A percentile compares a stretch with the other conserved stretches of the same genome.
Conservation (phyloP, 1,284 basidiomycete genomes). For the Irpex sp. region DNA sequence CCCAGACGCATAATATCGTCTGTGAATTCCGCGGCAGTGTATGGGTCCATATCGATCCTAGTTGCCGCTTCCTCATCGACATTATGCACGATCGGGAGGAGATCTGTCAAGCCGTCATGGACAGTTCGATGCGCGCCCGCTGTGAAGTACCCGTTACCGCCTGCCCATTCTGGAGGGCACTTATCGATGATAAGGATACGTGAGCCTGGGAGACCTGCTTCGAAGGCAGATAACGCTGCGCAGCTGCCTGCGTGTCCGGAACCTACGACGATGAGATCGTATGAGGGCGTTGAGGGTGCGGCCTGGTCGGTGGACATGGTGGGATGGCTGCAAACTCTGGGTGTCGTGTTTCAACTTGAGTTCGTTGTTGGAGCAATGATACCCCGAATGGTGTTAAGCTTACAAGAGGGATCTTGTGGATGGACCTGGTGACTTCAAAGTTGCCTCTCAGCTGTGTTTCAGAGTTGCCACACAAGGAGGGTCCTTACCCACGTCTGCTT, state of each 20-base stretch:
- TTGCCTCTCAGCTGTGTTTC: no score
- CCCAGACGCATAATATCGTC: constrained; percentile 57
- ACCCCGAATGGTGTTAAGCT: no score
- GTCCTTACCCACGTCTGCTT: no score
- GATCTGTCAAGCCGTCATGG: constrained; percentile 51
- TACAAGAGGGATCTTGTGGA: no score
- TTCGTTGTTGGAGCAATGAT: no score
- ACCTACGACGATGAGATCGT: constrained; percentile 58
- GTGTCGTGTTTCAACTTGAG: background rate
- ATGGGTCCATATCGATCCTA: constrained; percentile 53
- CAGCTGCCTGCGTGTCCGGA: constrained; percentile 64
- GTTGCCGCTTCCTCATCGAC: constrained; percentile 36
- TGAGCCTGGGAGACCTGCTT: constrained; percentile 42
- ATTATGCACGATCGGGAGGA: constrained; percentile 49
- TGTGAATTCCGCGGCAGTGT: constrained; percentile 48
- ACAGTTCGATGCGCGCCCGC: constrained; percentile 60
- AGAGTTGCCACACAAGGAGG: no score
- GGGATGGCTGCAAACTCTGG: background rate
- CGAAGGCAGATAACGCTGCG: constrained; percentile 54
- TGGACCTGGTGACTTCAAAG: no score
- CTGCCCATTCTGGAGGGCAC: constrained; percentile 55
- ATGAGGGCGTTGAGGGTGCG: background rate
- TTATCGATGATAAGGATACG: constrained; percentile 62
- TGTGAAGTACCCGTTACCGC: constrained; percentile 69
- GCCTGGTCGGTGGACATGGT: background rate